Conservation (phyloP, 2,329 filamentous ascomycete species). For the Stachybotrys echinatus region DNA sequence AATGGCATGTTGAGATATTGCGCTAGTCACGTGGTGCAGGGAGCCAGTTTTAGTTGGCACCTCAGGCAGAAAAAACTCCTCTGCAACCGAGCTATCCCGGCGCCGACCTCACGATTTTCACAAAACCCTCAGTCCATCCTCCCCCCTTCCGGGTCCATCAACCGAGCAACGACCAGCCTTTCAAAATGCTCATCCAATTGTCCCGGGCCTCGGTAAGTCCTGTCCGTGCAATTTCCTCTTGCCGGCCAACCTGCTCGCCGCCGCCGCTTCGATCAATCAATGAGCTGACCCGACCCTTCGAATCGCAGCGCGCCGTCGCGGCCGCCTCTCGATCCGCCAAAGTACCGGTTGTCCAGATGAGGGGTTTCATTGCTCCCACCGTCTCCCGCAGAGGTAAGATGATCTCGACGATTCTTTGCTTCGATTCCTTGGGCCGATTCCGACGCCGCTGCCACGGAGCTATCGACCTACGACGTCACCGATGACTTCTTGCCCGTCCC, state of each 20-base stretch:
- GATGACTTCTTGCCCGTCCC: too few species aligned
- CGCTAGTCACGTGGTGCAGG: not conserved
- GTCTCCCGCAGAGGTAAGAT: slow-evolving; percentile 56
- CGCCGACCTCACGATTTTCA: slow-evolving; percentile 38
- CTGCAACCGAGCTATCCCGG: slow-evolving; percentile 17
- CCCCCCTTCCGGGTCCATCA: slow-evolving; percentile 27
- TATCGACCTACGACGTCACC: not conserved
- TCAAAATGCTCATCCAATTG: slow-evolving; percentile 52
- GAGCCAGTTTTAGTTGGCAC: not conserved
- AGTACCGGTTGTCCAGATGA: slow-evolving; percentile 38
- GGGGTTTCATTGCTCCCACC: slow-evolving; percentile 56
- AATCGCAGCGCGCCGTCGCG: slow-evolving; percentile 45
- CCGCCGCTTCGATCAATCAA: not conserved
- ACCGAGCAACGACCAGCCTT: slow-evolving; percentile 42
- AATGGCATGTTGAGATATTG: too few species aligned
- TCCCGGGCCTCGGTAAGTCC: slow-evolving; percentile 50
- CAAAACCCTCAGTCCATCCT: slow-evolving; percentile 34
- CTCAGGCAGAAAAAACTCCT: slow-evolving; percentile 8
- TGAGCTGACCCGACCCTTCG: not conserved
- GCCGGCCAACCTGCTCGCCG: not conserved
- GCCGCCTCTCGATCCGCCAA: slow-evolving; percentile 39
- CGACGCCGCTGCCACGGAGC: not conserved
- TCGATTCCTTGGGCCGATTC: not conserved
- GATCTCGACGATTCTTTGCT: not conserved
- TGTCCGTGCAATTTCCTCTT: slow-evolving; percentile 1